Base-by-base conservation (phyloP, 176 grass and related monocot species). In the Stipa capillata region DNA sequence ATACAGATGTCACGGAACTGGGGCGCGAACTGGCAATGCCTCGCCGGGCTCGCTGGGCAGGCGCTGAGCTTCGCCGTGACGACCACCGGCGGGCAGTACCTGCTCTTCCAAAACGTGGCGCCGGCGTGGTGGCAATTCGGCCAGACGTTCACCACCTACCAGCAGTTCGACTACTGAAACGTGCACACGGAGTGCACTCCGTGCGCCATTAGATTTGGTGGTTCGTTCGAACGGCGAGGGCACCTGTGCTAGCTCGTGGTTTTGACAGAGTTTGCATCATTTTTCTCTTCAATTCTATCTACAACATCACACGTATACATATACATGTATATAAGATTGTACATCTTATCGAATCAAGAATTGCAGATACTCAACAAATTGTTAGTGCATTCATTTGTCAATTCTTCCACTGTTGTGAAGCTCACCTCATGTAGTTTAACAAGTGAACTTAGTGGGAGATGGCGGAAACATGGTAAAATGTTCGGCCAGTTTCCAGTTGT, bases 121-220 rank as follows among this genome's bases (percentile, higher is more conserved):
- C 79, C 79, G 31, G 52, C 63, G 8, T 36, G 35, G 37, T 97
- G 90, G 90, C 14, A 35, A 35, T 97, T 89, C 60, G 93, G 90
- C 2, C 83, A 82, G 79, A 91, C 88, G 1, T 93, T 72, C 78
- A 39, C 50, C 60, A 73, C 45, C 37, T 21, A 77, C 71, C 40
- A 67, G n/a, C 82, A 94, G 29, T 94, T 94, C 80, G 11, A 52
- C 51, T n/a, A n/a, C n/a, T n/a, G n/a, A n/a, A n/a, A n/a, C n/a
- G n/a, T n/a, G n/a, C n/a, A n/a, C n/a, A n/a, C 41, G 13, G 41
- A 13, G 41, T 10, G n/a, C n/a, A 9, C 50, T 10, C 23, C 8
- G 20, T 53, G 8, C 1, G n/a, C n/a, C n/a, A 53, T 23, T 53
- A 21, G n/a, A 10, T 53, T n/a, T 23, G 5, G 45, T 17, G 16